Evolutionary conservation across 306 rosid genomes (phyloP).

Genomic region (Ochetophila trinervis): DNA sequence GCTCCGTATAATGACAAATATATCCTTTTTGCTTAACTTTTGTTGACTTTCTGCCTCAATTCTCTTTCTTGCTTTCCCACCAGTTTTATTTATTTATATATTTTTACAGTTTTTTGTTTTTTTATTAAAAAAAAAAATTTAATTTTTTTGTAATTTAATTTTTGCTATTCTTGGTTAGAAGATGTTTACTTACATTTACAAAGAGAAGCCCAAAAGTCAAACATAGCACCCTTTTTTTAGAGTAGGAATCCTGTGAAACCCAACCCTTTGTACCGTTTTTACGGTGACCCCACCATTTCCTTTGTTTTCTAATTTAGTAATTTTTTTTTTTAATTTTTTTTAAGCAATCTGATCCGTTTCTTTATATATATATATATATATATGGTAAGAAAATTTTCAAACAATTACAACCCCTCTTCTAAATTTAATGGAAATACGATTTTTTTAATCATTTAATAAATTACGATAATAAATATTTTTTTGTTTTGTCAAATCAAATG

Average conservation of each 20-base stretch:
- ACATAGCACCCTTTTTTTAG: constrained; percentile 6
- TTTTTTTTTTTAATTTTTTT: no score
- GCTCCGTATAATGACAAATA: constrained; percentile 18
- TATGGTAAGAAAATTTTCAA: no score
- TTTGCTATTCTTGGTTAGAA: constrained; percentile 12
- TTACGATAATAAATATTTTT: no score
- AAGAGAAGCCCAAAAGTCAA: constrained; percentile 42
- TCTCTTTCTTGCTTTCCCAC: not conserved
- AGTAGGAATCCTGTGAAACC: constrained; percentile 11
- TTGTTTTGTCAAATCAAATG: no score
- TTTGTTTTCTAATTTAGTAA: no score
- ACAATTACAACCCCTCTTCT: no score
- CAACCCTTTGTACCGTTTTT: not conserved
- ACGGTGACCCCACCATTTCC: no score
- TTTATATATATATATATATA: no score
- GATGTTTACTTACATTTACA: constrained; percentile 16
- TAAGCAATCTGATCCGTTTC: no score
- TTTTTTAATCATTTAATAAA: no score
- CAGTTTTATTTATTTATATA: not conserved
- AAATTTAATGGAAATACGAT: no score
- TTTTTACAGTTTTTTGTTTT: constrained; percentile 4
- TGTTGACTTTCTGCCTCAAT: constrained; percentile 24
- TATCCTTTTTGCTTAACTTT: constrained; percentile 13
- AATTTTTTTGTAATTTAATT: constrained; percentile 6
- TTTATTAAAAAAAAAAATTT: no score